Conservation (phyloP, 2,329 filamentous ascomycete species). For the Podosphaera xanthii region DNA sequence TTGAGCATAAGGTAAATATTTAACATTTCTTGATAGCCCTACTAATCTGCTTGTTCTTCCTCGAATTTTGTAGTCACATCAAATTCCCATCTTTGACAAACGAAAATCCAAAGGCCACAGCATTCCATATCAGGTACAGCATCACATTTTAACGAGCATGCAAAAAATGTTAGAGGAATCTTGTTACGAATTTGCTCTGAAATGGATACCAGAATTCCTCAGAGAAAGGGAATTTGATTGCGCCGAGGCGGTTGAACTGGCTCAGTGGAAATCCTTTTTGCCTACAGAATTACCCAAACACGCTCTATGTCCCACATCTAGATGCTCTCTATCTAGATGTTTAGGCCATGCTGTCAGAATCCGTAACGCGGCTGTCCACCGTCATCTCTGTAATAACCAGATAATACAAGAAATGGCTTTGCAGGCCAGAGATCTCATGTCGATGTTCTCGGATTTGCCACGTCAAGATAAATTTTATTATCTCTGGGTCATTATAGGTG, state of each 20-base stretch:
- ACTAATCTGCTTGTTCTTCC: background rate
- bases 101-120: conserved; percentile 7
- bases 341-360: conserved; percentile 13
- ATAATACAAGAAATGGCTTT: conserved; percentile 11
- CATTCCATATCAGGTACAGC: conserved; percentile 17
- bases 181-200: conserved; percentile 13
- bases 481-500: conserved; percentile 8
- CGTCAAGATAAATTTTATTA: conserved; percentile 11
- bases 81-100: background rate
- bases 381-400: conserved; percentile 13
- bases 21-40: no score
- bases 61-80: background rate
- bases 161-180: conserved; percentile 15
- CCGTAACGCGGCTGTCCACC: conserved; percentile 13
- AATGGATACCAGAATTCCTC: conserved; percentile 12
- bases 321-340: conserved; percentile 7
- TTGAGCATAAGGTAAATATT: background rate
- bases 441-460: conserved; percentile 11
- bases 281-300: conserved; percentile 8
- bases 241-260: conserved; percentile 13
- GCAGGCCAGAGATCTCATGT: conserved; percentile 13
- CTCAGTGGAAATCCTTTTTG: conserved; percentile 11
- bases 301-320: conserved; percentile 6
- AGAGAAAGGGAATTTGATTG: conserved; percentile 12
- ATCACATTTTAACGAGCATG: conserved; percentile 15